Conservation (phyloP, 2,329 filamentous ascomycete genomes). For the Aaosphaeria arxii region DNA sequence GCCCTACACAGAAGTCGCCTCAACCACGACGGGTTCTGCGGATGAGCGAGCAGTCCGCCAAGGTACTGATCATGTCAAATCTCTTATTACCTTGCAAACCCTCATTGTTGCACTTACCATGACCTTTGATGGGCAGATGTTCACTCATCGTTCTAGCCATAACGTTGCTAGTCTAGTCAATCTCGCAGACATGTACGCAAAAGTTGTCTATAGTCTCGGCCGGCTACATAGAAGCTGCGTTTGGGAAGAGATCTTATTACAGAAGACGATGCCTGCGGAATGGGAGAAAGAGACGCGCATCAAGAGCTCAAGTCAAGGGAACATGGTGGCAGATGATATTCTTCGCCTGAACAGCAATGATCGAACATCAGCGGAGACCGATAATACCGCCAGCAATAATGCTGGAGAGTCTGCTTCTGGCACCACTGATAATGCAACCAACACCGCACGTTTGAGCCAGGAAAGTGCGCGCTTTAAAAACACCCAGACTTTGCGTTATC, state of each 20-base stretch:
- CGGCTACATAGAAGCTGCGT: conserved; percentile 75
- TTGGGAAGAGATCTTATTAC: conserved; percentile 78
- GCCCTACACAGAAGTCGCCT: conserved; percentile 50
- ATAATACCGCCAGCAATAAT: conserved; percentile 12
- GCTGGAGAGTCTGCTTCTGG: conserved; percentile 2
- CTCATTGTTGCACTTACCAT: conserved; percentile 73
- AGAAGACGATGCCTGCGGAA: conserved; percentile 68
- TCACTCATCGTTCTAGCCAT: conserved; percentile 60
- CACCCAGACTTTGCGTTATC: conserved; percentile 69
- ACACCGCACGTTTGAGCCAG: conserved; percentile 14
- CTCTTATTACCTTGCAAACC: conserved; percentile 72
- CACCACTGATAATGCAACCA: conserved; percentile 5
- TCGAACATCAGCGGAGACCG: conserved; percentile 10
- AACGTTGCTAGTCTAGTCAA: conserved; percentile 74
- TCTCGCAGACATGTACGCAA: conserved; percentile 76
- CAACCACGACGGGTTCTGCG: conserved; percentile 16
- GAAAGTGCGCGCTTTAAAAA: conserved; percentile 62
- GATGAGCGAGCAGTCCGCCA: conserved; percentile 44
- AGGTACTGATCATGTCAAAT: conserved; percentile 77
- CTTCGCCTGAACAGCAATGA: conserved; percentile 31
- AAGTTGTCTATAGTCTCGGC: conserved; percentile 72
- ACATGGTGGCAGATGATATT: conserved; percentile 39
- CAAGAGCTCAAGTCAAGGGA: conserved; percentile 37
- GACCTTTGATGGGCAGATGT: conserved; percentile 65
- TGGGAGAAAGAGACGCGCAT: conserved; percentile 54